phyloP scores from a whole-genome alignment of 1,139 yeast species.

The Taphrina communis region DNA sequence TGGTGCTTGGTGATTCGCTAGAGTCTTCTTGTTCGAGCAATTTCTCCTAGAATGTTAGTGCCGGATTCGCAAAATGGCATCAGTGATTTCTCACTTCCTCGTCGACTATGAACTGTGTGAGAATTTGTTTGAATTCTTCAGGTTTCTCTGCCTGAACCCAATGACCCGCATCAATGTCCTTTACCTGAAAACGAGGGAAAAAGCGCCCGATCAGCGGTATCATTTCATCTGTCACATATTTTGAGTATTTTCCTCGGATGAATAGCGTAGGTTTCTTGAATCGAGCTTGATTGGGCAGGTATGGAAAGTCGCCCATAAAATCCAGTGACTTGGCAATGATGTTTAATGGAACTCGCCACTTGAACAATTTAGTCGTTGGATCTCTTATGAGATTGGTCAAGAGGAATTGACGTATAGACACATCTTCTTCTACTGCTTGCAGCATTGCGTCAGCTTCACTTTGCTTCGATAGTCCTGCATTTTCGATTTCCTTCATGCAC shows the following conservation, averaged over 20 bases:
- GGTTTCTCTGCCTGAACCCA: constrained; percentile 90
- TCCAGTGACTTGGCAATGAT: constrained; percentile 68
- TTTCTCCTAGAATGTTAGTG: constrained; percentile 22
- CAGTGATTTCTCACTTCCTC: constrained; percentile 43
- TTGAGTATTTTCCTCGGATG: constrained; percentile 76
- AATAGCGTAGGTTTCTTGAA: constrained; percentile 79
- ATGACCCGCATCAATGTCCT: constrained; percentile 84
- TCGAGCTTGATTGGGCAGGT: constrained; percentile 59
- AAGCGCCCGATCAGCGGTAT: constrained; percentile 74
- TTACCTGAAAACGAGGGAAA: constrained; percentile 77
- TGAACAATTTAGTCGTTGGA: constrained; percentile 50
- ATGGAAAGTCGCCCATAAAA: constrained; percentile 79
- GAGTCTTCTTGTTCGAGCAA: constrained; percentile 11
- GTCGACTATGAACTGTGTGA: constrained; percentile 65
- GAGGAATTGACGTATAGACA: constrained; percentile 75
- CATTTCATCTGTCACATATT: constrained; percentile 84
- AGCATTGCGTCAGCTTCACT: constrained; percentile 74
- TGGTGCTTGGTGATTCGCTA: constrained; percentile 1
- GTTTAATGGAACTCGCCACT: constrained; percentile 70
- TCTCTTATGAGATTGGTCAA: constrained; percentile 67
- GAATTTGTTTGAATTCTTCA: constrained; percentile 63
- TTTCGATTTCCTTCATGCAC: constrained; percentile 61
- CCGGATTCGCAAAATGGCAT: neutral
- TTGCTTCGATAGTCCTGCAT: constrained; percentile 57
- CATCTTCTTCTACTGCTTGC: constrained; percentile 64